phyloP scores from a whole-genome alignment of 1,284 basidiomycete genomes.

The Fomitopsis pinicola region DNA sequence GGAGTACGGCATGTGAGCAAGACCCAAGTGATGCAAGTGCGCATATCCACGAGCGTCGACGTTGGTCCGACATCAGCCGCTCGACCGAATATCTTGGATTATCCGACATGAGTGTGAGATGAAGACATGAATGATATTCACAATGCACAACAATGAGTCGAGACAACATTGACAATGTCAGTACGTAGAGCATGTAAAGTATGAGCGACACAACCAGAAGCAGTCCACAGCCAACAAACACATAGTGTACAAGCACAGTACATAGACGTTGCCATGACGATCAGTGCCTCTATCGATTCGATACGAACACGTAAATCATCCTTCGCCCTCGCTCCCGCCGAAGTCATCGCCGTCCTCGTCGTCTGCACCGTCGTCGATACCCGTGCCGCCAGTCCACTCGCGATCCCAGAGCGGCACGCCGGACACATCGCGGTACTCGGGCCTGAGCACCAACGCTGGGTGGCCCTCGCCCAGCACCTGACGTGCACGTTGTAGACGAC shows the following conservation, averaged over 20 bases:
- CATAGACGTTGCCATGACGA: background rate
- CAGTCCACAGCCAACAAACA: background rate
- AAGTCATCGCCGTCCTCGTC: constrained; percentile 37
- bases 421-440: constrained; percentile 27
- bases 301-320: background rate
- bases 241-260: background rate
- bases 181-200: background rate
- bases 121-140: too few relatives aligned
- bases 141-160: too few relatives aligned
- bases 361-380: constrained; percentile 26
- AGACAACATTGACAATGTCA: background rate
- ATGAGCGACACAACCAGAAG: background rate
- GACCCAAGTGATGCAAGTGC: background rate
- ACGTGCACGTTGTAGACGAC: constrained; percentile 59
- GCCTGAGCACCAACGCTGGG: constrained; percentile 37
- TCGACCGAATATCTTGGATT: too few relatives aligned
- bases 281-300: too few relatives aligned
- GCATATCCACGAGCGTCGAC: too few relatives aligned
- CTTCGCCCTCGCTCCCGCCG: constrained; percentile 17
- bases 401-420: constrained; percentile 62
- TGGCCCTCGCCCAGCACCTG: constrained; percentile 50
- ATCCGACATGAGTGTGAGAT: too few relatives aligned
- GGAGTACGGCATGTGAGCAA: constrained; percentile 18
- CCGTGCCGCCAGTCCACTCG: constrained; percentile 71
- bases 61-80: too few relatives aligned